Base-by-base conservation (phyloP, 805 yeast species). In the Monosporozyma yasuniensis region DNA sequence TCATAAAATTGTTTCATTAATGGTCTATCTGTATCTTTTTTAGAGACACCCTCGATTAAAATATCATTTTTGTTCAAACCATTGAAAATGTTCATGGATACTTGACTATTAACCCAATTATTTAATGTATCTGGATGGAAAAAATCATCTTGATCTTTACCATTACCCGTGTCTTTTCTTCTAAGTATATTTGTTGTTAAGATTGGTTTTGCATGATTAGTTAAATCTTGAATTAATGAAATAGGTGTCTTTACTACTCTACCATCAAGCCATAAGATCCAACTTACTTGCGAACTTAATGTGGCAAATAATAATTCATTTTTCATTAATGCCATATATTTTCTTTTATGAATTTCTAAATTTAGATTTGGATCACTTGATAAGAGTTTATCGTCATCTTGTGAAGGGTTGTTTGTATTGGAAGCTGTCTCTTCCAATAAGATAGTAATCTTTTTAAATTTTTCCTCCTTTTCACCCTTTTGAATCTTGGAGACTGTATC, bases 201-300 rank as follows among this genome's bases (percentile, higher is more conserved):
- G 12, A 90, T 83, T 3, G 95, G 88, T 65, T 84, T 86, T 64
- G 88, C 79, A 65, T 87, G 95, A 11, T 73, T 60, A 16, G 87
- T 80, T 73, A 90, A 66, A 61, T 90, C 96, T 69, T 90, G 93
- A 53, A 90, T 76, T 59, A 90, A 70, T 7, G 87, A 78, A n/a
- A 76, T 68, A 14, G 96, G 95, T 4, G 95, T 78, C 67, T 90
- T 96, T 35, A 87, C 76, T 37, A 90, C 81, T 65, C 89, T 96
- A 1, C 93, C 80, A 66, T 90, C 97, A 55, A 91, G 72, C 97
- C 98, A 90, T 46, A 90, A 71, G n/a, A 89, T 84, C 96, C 97
- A 90, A 32, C 90, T 78, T 1, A 91, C 86, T 56, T 84, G 77
- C 12, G 96, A 91, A 7, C 86, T 83, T 44, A 90, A 71, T 2